A percentile compares a stretch with the other conserved stretches of the same genome.
phyloP scores from a whole-genome alignment of 768 basidiomycete genomes.

The Tremella fuciformis region DNA sequence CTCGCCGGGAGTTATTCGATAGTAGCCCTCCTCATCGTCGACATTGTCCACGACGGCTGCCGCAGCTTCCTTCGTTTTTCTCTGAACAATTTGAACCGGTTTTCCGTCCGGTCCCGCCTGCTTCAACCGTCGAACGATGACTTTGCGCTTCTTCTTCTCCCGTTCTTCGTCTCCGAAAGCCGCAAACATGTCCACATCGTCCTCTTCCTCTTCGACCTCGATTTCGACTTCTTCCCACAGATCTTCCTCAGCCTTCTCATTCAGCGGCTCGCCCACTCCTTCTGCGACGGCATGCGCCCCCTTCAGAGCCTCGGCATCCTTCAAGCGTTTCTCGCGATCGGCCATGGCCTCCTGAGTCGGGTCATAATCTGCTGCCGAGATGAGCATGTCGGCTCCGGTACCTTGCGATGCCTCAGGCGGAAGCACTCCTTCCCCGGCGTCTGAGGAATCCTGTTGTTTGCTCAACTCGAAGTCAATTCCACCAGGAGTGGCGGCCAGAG shows the following conservation, averaged over 20 bases:
- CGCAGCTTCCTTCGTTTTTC: constrained; percentile 55
- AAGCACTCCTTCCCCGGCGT: constrained; percentile 52
- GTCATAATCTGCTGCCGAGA: constrained; percentile 92
- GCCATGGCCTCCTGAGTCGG: constrained; percentile 75
- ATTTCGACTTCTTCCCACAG: constrained; percentile 41
- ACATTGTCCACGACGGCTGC: constrained; percentile 69
- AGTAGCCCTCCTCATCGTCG: constrained; percentile 93
- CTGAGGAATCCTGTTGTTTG: constrained; percentile 60
- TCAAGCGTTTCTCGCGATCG: constrained; percentile 71
- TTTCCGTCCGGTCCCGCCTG: constrained; percentile 47
- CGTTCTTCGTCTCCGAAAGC: constrained; percentile 57
- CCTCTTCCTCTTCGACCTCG: constrained; percentile 41
- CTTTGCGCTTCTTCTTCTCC: constrained; percentile 55
- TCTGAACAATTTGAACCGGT: constrained; percentile 22
- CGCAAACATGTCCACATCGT: constrained; percentile 92
- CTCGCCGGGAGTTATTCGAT: constrained; percentile 89
- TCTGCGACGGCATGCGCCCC: constrained; percentile 32
- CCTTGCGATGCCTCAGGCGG: constrained; percentile 51
- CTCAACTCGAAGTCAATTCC: constrained; percentile 62
- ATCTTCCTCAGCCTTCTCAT: constrained; percentile 22
- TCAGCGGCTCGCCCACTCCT: constrained; percentile 38
- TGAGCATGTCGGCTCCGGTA: constrained; percentile 59
- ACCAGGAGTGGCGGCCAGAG: constrained; percentile 33
- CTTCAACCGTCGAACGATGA: constrained; percentile 28
- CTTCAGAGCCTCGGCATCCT: constrained; percentile 50